Base-by-base conservation (phyloP, 2,329 filamentous ascomycete genomes). In the Cryphonectria naterciae region DNA sequence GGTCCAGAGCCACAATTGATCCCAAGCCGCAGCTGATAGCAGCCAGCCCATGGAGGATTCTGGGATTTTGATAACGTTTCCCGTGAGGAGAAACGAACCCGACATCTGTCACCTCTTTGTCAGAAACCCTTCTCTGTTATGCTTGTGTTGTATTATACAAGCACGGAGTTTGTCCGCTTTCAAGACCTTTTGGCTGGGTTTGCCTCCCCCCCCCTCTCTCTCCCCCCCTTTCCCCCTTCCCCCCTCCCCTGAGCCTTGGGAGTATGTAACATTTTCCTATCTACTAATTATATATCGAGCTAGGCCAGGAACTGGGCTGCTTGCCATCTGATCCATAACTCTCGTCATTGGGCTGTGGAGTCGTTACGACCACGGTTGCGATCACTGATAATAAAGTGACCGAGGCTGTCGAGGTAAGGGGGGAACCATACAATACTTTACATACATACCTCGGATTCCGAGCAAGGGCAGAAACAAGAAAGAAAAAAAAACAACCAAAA, bases 281-380 rank as follows among this genome's bases (percentile, higher is more conserved):
- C 25, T 58, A 19, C 2, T 19, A 32, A 8, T 17, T 8, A 32
- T 58, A 32, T 19, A 32, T 11, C 22, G 19, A 61, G 32, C 32
- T 61, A n/a, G 35, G 35, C 58, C 58, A 39, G 35, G 17, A 39
- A n/a, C 22, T 39, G 32, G 11, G 58, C 17, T 61, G 22, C 58
- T 61, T 61, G 58, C 32, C 32, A 61, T 61, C 35, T n/a, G 10
- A 61, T 61, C 58, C 58, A 19, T 22, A 22, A 11, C 58, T 39
- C 32, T 61, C 58, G 58, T 61, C 58, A 61, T 61, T 61, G 32
- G 17, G 17, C 32, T 11, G 58, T 61, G 35, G 58, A 61, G 32
- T n/a, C 58, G 22, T 61, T 39, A 61, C 58, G 58, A 35, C 13
- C 35, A 39, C 19, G 22, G 19, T 39, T 22, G 58, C 39, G 58